These are phyloP conservation scores for Aspergillus tanneri DNA, from an alignment of 2,329 filamentous ascomycete species.

Conservation along the genomic window DNA sequence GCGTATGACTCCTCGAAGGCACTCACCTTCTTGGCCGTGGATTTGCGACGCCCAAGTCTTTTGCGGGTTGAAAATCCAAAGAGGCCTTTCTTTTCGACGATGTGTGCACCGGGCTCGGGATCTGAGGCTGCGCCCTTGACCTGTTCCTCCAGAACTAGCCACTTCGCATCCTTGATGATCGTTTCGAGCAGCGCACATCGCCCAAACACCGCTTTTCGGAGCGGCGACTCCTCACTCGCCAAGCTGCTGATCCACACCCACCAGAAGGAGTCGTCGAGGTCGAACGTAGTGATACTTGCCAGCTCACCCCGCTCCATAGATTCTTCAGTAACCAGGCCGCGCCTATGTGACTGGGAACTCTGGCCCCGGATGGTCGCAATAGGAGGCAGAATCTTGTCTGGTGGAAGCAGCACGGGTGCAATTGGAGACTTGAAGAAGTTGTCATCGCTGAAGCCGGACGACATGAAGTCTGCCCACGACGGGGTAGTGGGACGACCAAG, in stretches of 20 bases:
- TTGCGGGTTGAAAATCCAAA: constrained; percentile 78
- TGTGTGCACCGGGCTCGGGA: constrained; percentile 79
- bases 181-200: constrained; percentile 92
- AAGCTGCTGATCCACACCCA: constrained; percentile 99
- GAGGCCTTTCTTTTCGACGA: constrained; percentile 92
- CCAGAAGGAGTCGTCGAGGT: constrained; percentile 96
- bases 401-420: constrained; percentile 75
- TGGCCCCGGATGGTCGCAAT: constrained; percentile 69
- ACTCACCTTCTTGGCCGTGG: constrained; percentile 60
- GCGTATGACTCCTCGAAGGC: constrained; percentile 54
- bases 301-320: constrained; percentile 86
- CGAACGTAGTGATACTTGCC: constrained; percentile 81
- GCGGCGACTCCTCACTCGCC: constrained; percentile 80
- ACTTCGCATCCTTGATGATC: constrained; percentile 73
- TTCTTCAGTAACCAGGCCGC: constrained; percentile 65
- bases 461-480: constrained; percentile 97
- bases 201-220: constrained; percentile 89
- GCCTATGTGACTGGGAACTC: constrained; percentile 81
- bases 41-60: constrained; percentile 67
- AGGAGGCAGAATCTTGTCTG: constrained; percentile 85
- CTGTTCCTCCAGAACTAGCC: constrained; percentile 95
- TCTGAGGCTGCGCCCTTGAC: constrained; percentile 88
- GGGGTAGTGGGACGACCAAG: constrained; percentile 85
- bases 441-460: constrained; percentile 82
- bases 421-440: constrained; percentile 60